These are phyloP conservation scores for Corymbia citriodora DNA, from an alignment of 441 rosid genomes.

Conservation along the genomic window DNA sequence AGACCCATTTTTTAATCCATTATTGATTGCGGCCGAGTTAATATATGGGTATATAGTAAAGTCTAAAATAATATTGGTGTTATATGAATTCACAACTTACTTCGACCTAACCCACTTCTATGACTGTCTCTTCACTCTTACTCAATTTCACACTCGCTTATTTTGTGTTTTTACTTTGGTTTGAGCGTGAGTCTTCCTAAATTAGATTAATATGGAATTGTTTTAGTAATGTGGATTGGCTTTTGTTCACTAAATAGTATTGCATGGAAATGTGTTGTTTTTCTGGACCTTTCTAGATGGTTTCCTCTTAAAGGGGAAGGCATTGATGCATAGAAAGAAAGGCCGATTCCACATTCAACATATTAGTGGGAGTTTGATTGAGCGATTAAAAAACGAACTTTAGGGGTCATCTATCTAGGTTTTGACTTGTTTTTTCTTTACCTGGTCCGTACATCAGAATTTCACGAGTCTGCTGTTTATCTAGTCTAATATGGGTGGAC, in stretches of 20 bases:
- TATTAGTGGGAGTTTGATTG: neutral
- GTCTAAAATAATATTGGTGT: neutral
- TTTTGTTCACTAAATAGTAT: too few species aligned
- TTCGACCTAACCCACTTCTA: neutral
- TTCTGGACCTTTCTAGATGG: neutral
- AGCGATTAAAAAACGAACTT: neutral
- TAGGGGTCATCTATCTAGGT: neutral
- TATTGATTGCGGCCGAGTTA: fast-evolving
- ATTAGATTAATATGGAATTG: too few species aligned
- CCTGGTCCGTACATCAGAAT: neutral
- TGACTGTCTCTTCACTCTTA: too few species aligned
- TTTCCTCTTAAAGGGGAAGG: neutral
- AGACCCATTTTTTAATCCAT: too few species aligned
- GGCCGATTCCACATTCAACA: neutral
- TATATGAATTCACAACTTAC: neutral
- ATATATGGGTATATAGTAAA: neutral
- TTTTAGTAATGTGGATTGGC: too few species aligned
- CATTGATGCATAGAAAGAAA: neutral
- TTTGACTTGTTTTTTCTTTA: neutral
- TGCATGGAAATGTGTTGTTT: too few species aligned
- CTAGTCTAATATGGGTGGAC: neutral
- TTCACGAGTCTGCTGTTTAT: fast-evolving
- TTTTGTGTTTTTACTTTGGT: too few species aligned
- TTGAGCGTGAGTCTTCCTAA: too few species aligned
- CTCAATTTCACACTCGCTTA: too few species aligned